Conservation (phyloP, 2,329 filamentous ascomycete genomes). For the Arthroderma uncinatum region DNA sequence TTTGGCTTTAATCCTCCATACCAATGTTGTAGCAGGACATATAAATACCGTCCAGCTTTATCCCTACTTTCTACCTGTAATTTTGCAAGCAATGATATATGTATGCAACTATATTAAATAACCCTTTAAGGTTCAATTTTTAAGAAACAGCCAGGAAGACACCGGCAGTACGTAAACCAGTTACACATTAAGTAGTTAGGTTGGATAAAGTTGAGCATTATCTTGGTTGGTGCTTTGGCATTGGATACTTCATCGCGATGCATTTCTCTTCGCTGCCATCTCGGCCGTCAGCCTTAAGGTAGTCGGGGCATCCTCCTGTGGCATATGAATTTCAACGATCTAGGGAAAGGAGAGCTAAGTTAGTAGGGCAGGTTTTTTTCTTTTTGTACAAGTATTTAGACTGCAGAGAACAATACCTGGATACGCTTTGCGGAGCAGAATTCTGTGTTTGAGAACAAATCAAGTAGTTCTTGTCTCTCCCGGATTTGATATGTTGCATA, state of each 20-base stretch:
- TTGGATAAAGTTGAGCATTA: neutral
- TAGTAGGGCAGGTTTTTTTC: neutral
- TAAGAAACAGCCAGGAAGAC: no score
- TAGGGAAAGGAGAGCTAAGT: conserved; percentile 36
- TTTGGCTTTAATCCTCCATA: no score
- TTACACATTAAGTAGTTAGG: no score
- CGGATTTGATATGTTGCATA: conserved; percentile 53
- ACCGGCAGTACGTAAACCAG: no score
- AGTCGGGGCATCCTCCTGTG: conserved; percentile 60
- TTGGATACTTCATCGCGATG: neutral
- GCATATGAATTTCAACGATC: conserved; percentile 71
- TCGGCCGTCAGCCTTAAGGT: conserved; percentile 57
- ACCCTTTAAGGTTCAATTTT: no score
- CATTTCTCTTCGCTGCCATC: conserved; percentile 55
- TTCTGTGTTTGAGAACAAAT: conserved; percentile 49
- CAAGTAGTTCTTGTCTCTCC: conserved; percentile 55
- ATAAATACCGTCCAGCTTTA: no score
- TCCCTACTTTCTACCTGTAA: no score
- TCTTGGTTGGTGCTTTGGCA: neutral
- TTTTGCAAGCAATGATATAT: no score
- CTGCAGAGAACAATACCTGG: conserved; percentile 21
- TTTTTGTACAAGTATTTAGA: neutral
- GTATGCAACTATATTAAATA: neutral
- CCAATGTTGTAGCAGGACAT: no score
- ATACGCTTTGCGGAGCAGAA: conserved; percentile 45